Evolutionary conservation across 139 green algal species (phyloP), one percentile per base, ranked within the genome.

Genomic region (Gonium pectorale): DNA sequence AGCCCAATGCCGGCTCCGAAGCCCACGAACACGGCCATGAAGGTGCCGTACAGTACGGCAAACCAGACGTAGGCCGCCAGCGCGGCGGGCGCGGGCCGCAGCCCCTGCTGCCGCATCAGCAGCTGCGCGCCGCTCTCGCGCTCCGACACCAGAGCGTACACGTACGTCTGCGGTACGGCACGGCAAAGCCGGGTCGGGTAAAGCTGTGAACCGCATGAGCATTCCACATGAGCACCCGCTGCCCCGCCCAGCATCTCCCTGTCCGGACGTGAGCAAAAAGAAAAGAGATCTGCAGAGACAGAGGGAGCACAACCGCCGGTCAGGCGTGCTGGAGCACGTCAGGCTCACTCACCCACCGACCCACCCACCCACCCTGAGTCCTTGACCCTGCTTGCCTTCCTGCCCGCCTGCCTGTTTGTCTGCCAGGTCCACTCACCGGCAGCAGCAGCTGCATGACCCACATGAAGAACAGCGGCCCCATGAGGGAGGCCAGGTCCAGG

Each of bases 401-500:
- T 26, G 49, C 19, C n/a, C n/a, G n/a, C n/a, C n/a, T n/a, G n/a
- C n/a, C n/a, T n/a, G n/a, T n/a, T n/a, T n/a, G n/a, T n/a, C n/a
- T n/a, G n/a, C n/a, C n/a, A n/a, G n/a, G n/a, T n/a, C n/a, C n/a
- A 4, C 75, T 72, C 46, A 90, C 86, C 43, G 93, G 93, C 29
- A 95, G 79, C 44, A 93, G 90, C 22, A 96, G 82, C 81, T 94
- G 90, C 71, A 95, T 68, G 40, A 96, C 51, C 93, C 94, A 98
- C 90, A 97, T 95, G 75, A 93, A 94, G 86, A 98, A 98, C 5
- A 98, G 81, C 3, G 95, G 95, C 9, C 95, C 96, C 51, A 98
- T 90, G 38, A 98, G 86, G 51, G 89, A 92, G 3, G 91, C 92
- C 59, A 98, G 94, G 86, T 98, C 94, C 31, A 98, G 81, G 37